phyloP scores from a whole-genome alignment of 2,329 filamentous ascomycete species.

The Rhynchosporium graminicola region DNA sequence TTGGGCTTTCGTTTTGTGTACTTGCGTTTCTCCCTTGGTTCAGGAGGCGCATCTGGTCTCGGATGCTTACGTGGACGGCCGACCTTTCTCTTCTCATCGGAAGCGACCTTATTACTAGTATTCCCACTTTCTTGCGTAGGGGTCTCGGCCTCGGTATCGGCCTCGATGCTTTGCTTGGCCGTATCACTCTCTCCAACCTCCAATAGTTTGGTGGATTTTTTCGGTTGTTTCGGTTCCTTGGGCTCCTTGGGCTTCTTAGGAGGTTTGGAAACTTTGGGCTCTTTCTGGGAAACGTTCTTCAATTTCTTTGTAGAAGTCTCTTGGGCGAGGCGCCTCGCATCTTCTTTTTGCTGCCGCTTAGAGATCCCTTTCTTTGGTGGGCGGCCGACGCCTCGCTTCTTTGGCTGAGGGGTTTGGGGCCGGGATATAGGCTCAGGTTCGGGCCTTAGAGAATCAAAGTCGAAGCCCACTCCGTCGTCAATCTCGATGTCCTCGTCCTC shows the following conservation, averaged over 20 bases:
- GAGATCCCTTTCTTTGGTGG: conserved; percentile 84
- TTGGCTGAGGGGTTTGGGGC: conserved; percentile 26
- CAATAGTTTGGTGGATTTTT: conserved; percentile 43
- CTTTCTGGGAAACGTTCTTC: conserved; percentile 52
- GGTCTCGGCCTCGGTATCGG: conserved; percentile 5
- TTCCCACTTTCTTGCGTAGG: neutral
- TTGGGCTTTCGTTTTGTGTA: conserved; percentile 64
- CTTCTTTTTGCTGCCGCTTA: conserved; percentile 64
- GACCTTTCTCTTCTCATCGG: conserved; percentile 61
- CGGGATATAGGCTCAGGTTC: conserved; percentile 4
- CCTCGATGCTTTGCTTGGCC: conserved; percentile 49
- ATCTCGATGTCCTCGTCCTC: conserved; percentile 32
- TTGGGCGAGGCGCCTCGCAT: conserved; percentile 49
- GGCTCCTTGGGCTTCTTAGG: conserved; percentile 43
- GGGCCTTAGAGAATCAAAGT: conserved; percentile 26
- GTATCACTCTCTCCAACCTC: conserved; percentile 55
- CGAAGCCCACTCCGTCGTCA: conserved; percentile 29
- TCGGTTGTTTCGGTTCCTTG: conserved; percentile 44
- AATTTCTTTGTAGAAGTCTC: conserved; percentile 48
- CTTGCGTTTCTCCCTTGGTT: conserved; percentile 62
- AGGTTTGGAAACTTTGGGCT: conserved; percentile 41
- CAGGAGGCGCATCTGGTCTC: conserved; percentile 54
- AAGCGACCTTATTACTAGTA: conserved; percentile 34
- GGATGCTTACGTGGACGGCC: conserved; percentile 66
- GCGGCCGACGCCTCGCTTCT: conserved; percentile 69